Percentiles rank a stretch among this genome's conserved stretches.
Conservation (phyloP, 2,329 filamentous ascomycete genomes). For the Nectriaceae sp. region DNA sequence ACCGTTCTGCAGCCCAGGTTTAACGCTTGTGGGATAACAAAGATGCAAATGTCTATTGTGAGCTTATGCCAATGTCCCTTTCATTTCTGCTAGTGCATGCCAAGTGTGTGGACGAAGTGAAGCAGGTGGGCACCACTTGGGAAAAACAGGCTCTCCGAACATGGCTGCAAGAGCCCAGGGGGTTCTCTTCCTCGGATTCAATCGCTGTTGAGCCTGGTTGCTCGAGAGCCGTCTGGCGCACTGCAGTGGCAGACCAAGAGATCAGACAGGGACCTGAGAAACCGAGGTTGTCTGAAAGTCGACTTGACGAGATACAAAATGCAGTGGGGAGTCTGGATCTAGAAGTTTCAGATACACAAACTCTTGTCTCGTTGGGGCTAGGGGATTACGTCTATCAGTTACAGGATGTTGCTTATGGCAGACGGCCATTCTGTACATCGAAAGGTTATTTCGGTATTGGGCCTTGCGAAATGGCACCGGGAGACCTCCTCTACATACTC, state of each 20-base stretch:
- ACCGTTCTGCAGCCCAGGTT: no score
- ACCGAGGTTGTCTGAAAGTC: neutral
- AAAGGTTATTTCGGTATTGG: conserved; percentile 3
- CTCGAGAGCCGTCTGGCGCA: conserved; percentile 1
- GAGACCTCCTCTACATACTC: conserved; percentile 4
- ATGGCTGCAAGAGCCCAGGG: conserved; percentile 1
- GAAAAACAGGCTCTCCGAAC: neutral
- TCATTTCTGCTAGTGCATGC: neutral
- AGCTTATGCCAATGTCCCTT: no score
- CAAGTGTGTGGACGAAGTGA: neutral
- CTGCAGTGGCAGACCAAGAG: conserved; percentile 6
- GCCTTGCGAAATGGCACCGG: conserved; percentile 1
- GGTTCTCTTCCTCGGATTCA: neutral
- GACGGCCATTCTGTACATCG: conserved; percentile 1
- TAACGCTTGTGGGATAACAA: no score
- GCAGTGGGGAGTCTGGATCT: neutral
- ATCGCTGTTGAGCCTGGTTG: neutral
- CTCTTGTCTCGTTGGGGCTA: neutral
- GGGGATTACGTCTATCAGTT: conserved; percentile 3
- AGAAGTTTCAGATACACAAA: neutral
- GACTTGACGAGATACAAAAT: neutral
- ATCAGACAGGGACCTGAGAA: neutral
- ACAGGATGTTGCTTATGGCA: conserved; percentile 1
- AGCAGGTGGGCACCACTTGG: conserved; percentile 1
- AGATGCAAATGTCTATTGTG: no score